Conservation (phyloP, 208 protist species). For the Naegleria gruberi region DNA sequence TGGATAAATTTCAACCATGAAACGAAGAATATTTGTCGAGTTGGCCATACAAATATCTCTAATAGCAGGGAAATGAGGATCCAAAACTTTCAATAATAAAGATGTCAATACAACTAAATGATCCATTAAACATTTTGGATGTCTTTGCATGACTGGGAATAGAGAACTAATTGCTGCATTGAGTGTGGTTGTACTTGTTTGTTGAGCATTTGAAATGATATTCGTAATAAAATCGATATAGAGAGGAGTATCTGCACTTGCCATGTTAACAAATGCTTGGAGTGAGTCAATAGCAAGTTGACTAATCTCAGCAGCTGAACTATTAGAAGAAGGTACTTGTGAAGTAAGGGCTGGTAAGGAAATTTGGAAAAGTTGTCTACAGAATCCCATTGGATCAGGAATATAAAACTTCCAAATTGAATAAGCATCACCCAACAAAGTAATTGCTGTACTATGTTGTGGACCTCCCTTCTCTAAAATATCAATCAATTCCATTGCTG, state of each 20-base stretch:
- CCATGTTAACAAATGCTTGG: conserved; percentile 8
- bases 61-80: conserved; percentile 30
- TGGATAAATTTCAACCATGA: conserved; percentile 24
- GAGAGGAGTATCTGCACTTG: background rate
- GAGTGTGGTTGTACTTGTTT: background rate
- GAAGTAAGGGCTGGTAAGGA: background rate
- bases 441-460: conserved; percentile 12
- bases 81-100: conserved; percentile 25
- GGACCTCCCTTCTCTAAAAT: conserved; percentile 20
- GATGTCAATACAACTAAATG: conserved; percentile 12
- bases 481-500: conserved; percentile 12
- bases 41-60: conserved; percentile 21
- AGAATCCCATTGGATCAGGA: conserved; percentile 7
- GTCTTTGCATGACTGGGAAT: conserved; percentile 21
- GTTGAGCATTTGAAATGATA: conserved; percentile 3
- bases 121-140: conserved; percentile 24
- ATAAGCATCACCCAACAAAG: conserved; percentile 11
- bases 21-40: conserved; percentile 26
- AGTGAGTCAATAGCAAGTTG: background rate
- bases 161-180: conserved; percentile 14
- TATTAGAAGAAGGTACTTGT: background rate
- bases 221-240: conserved; percentile 5
- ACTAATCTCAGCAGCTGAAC: background rate
- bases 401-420: conserved; percentile 17
- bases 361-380: conserved; percentile 9